Percentiles rank a stretch among this genome's conserved stretches.
phyloP scores from a whole-genome alignment of 768 basidiomycete species.

The Tulasnella sp. region DNA sequence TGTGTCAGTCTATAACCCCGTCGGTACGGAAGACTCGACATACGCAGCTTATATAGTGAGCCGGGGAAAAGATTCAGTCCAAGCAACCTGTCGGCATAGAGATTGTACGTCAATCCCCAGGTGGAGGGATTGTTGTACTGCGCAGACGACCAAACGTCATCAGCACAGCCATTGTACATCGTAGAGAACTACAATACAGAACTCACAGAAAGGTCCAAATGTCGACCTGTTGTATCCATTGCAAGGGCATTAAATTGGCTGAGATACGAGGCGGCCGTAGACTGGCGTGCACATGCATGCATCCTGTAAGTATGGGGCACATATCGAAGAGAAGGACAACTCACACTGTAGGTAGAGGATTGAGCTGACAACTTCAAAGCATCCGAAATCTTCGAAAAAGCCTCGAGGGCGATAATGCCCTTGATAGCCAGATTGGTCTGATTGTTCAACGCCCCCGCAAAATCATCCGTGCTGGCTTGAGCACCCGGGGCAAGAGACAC shows the following conservation, averaged over 20 bases:
- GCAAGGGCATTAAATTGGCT: slow-evolving; percentile 16
- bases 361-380: slow-evolving; percentile 9
- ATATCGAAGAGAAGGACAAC: too few relatives aligned
- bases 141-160: background rate
- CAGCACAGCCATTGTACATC: background rate
- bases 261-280: background rate
- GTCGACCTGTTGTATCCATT: slow-evolving; percentile 7
- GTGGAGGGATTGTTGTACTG: slow-evolving; percentile 17
- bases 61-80: slow-evolving; percentile 17
- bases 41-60: slow-evolving; percentile 19
- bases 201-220: slow-evolving; percentile 1
- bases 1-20: slow-evolving; percentile 11
- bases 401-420: slow-evolving; percentile 18
- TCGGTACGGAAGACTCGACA: background rate
- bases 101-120: slow-evolving; percentile 11
- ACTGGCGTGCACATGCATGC: background rate
- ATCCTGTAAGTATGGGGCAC: too few relatives aligned
- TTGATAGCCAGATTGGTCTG: slow-evolving; percentile 20
- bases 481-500: slow-evolving; percentile 17
- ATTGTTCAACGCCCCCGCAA: slow-evolving; percentile 9
- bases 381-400: slow-evolving; percentile 15
- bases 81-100: slow-evolving; percentile 19
- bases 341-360: background rate
- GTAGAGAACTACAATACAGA: background rate
- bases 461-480: slow-evolving; percentile 14